These are phyloP conservation scores for Bocquillonia castaneifolia DNA, from an alignment of 441 rosid species.

Conservation along the genomic window DNA sequence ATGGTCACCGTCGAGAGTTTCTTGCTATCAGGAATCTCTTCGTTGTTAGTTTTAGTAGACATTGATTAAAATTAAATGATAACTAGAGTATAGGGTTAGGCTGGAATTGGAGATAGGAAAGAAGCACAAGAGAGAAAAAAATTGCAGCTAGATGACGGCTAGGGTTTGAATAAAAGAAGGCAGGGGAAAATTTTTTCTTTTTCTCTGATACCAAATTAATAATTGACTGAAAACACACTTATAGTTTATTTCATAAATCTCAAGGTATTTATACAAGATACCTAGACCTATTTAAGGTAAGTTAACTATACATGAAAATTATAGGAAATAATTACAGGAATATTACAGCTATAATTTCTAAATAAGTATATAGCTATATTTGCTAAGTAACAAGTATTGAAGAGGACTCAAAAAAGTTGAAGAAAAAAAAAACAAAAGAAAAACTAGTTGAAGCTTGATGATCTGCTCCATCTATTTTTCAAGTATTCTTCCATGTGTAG, in stretches of 20 bases:
- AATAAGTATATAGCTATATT: too few relatives aligned
- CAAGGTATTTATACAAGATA: too few relatives aligned
- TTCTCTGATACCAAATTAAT: too few relatives aligned
- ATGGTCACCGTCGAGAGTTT: not conserved
- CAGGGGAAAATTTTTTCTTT: not conserved
- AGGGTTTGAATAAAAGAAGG: not conserved
- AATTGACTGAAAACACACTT: too few relatives aligned
- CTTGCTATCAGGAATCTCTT: not conserved
- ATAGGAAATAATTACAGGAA: not conserved
- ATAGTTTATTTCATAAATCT: not conserved
- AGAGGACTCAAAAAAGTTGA: not conserved
- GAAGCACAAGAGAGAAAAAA: not conserved
- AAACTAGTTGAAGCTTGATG: conserved; percentile 54
- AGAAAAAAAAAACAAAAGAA: not conserved
- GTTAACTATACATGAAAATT: not conserved
- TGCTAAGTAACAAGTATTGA: not conserved
- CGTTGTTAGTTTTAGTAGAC: not conserved
- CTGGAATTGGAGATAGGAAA: not conserved
- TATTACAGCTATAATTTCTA: too few relatives aligned
- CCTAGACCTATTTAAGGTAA: not conserved
- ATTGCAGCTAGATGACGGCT: not conserved
- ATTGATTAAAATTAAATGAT: not conserved
- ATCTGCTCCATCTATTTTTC: conserved; percentile 50
- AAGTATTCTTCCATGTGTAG: conserved; percentile 47
- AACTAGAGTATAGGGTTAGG: not conserved